Conservation (phyloP, 108 stramenopile genomes). For the Tribonema minus region DNA sequence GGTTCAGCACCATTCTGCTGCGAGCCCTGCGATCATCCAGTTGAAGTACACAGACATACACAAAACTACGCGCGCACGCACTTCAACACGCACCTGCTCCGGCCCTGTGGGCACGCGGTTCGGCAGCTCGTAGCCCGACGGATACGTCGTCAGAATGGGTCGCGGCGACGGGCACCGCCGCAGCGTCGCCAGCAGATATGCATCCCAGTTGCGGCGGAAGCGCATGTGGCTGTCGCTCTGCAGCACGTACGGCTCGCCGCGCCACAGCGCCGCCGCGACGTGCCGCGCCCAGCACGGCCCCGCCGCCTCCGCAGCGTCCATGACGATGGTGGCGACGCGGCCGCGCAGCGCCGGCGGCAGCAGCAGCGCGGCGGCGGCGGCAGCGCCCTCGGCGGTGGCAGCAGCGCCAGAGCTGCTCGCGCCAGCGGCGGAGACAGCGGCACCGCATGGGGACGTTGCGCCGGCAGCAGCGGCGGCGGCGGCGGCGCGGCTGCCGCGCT, state of each 20-base stretch:
- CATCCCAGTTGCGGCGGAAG: slow-evolving; percentile 37
- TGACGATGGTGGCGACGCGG: slow-evolving; percentile 5
- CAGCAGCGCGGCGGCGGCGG: no score
- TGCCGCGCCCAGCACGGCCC: slow-evolving; percentile 80
- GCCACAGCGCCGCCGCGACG: slow-evolving; percentile 66
- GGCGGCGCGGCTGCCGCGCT: no score
- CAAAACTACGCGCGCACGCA: no score
- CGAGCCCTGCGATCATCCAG: no score
- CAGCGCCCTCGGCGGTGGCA: no score
- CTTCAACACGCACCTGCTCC: no score
- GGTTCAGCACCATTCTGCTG: no score
- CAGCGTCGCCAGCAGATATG: slow-evolving; percentile 22
- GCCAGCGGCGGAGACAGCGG: no score
- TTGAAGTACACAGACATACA: no score
- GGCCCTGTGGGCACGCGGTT: slow-evolving; percentile 51
- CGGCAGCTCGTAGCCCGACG: slow-evolving; percentile 67
- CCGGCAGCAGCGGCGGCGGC: no score
- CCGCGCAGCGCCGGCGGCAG: neutral
- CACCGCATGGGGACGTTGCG: no score
- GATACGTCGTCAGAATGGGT: slow-evolving; percentile 70
- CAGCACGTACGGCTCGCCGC: slow-evolving; percentile 75
- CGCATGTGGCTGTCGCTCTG: slow-evolving; percentile 88
- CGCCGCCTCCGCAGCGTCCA: slow-evolving; percentile 35
- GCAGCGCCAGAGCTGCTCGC: no score
- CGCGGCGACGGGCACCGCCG: slow-evolving; percentile 23